Evolutionary conservation across 2,329 filamentous ascomycete genomes (phyloP).

Genomic region (Pseudopyrenochaeta lycopersici): DNA sequence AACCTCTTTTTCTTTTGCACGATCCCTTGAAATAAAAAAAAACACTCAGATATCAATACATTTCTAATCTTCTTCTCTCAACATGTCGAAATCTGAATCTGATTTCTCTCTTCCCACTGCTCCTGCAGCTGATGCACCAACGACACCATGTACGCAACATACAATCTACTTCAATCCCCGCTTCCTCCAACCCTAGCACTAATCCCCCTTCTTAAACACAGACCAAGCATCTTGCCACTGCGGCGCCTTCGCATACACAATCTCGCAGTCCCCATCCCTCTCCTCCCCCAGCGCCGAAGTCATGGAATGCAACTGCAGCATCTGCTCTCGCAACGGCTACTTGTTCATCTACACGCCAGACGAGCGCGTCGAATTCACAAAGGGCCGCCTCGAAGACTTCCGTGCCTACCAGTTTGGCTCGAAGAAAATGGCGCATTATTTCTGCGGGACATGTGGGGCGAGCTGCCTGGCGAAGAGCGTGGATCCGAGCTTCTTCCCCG

Average conservation of each 20-base stretch:
- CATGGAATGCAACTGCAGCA: slow-evolving; percentile 63
- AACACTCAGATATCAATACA: too few relatives aligned
- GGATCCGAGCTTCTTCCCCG: slow-evolving; percentile 22
- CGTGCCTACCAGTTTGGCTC: slow-evolving; percentile 11
- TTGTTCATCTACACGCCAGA: slow-evolving; percentile 53
- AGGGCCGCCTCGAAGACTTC: slow-evolving; percentile 27
- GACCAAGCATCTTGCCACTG: slow-evolving; percentile 64
- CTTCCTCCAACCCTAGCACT: not conserved
- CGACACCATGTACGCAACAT: slow-evolving; percentile 3
- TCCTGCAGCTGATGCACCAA: slow-evolving; percentile 9
- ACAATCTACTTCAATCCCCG: too few relatives aligned
- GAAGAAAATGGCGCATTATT: slow-evolving; percentile 32
- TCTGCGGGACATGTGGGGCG: slow-evolving; percentile 43
- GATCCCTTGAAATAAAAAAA: too few relatives aligned
- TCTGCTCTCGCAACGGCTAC: slow-evolving; percentile 62
- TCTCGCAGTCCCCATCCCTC: slow-evolving; percentile 61
- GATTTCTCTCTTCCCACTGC: slow-evolving; percentile 4
- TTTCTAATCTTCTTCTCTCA: not conserved
- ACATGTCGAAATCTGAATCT: not conserved
- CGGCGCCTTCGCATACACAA: slow-evolving; percentile 59
- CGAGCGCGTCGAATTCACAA: slow-evolving; percentile 25
- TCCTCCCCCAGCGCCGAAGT: slow-evolving; percentile 52
- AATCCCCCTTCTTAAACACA: not conserved
- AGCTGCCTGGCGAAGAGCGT: slow-evolving; percentile 29
- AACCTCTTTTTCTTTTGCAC: not conserved